Conservation (phyloP, 2,329 filamentous ascomycete species). For the Trichophyton schoenleinii region DNA sequence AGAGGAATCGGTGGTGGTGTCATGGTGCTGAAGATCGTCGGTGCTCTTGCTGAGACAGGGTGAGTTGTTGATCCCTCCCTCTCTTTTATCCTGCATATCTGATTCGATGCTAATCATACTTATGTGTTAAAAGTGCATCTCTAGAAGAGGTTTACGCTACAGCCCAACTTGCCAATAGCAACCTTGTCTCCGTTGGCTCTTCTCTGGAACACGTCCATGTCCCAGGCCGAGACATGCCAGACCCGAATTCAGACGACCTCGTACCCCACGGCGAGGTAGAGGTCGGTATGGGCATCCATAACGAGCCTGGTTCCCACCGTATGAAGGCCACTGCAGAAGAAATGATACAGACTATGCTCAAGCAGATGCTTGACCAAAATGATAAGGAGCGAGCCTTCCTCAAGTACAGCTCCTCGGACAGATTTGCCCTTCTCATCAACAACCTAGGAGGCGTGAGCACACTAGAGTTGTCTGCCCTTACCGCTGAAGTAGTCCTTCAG, state of each 20-base stretch:
- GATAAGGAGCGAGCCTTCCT: constrained; percentile 55
- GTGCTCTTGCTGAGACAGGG: constrained; percentile 66
- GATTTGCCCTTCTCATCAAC: constrained; percentile 54
- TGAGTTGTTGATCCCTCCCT: constrained; percentile 22
- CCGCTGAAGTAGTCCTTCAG: constrained; percentile 52
- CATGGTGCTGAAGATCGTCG: constrained; percentile 78
- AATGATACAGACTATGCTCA: constrained; percentile 50
- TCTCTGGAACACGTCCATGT: constrained; percentile 88
- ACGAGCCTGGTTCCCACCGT: constrained; percentile 46
- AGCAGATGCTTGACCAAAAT: constrained; percentile 48
- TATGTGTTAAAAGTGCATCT: constrained; percentile 26
- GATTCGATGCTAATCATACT: background rate
- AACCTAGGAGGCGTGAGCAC: constrained; percentile 57
- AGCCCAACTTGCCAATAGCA: constrained; percentile 58
- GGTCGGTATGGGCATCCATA: constrained; percentile 63
- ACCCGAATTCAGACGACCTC: constrained; percentile 42
- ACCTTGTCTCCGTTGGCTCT: constrained; percentile 73
- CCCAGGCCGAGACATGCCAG: constrained; percentile 54
- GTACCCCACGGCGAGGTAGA: constrained; percentile 46
- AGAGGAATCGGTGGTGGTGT: constrained; percentile 86
- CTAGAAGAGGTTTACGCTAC: constrained; percentile 61
- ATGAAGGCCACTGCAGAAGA: constrained; percentile 38
- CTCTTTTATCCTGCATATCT: background rate
- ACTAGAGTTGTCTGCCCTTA: constrained; percentile 55
- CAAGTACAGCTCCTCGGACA: constrained; percentile 43